Evolutionary conservation across 768 basidiomycete species (phyloP), one percentile per base, ranked within the genome.

Genomic region (Leccinellum rugosiceps): DNA sequence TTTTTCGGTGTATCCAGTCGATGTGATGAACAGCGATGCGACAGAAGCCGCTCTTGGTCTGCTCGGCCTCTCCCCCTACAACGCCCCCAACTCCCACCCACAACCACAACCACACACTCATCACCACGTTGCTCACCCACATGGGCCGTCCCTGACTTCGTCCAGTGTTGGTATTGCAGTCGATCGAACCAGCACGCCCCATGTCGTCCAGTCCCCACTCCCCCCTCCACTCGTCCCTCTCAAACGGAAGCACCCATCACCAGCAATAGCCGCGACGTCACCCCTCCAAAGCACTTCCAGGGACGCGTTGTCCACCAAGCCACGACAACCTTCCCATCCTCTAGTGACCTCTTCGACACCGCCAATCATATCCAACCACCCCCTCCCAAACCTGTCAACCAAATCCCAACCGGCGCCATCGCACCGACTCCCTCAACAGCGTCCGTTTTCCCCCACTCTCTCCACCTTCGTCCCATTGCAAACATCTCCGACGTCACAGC

Each of bases 11-110:
- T 58, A 51, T 57, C 41, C 47, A 19, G 50, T 32, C 41, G 56
- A 59, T 63, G 65, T 69, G 69, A 80, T 79, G 78, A 75, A 74
- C 68, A 78, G 71, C 74, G 83, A 83, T 80, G 82, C 80, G 63
- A 76, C 78, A 65, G 83, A 84, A 71, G 83, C 82, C 55, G 81
- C 80, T 41, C 79, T 84, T 56, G 83, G 81, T 68, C 74, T 84
- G 26, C 77, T 84, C 58, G 77, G 78, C 65, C 79, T 83, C 50
- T 78, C 76, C 44, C 72, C 74, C 49, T 66, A 70, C 55, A 72
- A 72, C 57, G 65, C 75, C 50, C 68, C 62, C 62, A 68, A 55
- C 50, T 63, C 68, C 45, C 61, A 68, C 59, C 63, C 60, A 14
- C 64, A 68, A 31, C 68, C 60, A 1, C 65, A 67, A 60, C 65